phyloP scores from a whole-genome alignment of 805 yeast species.

The Candida silvatica region DNA sequence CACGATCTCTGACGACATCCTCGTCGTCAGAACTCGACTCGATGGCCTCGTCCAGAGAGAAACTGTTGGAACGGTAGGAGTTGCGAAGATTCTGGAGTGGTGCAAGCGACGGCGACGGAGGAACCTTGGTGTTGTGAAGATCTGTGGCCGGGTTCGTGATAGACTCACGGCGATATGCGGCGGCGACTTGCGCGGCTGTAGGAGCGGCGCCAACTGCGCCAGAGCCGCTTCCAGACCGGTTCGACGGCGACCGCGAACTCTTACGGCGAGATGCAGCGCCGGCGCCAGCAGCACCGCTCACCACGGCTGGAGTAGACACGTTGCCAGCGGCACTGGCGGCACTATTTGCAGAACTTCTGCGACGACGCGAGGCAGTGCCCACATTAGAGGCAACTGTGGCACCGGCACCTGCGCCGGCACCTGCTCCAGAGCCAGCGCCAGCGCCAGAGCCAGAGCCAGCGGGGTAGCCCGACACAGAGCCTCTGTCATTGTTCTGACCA shows the following conservation, averaged over 20 bases:
- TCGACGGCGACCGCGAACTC: background rate
- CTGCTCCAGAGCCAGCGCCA: background rate
- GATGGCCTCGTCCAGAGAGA: conserved; percentile 28
- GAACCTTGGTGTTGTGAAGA: conserved; percentile 37
- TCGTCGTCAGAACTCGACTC: conserved; percentile 32
- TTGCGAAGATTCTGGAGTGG: conserved; percentile 23
- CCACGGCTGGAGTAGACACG: too few species aligned
- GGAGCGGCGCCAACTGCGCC: conserved; percentile 8
- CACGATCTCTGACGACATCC: conserved; percentile 19
- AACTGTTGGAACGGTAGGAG: conserved; percentile 21
- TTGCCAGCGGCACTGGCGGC: too few species aligned
- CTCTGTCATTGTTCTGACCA: background rate
- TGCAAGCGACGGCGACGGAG: conserved; percentile 27
- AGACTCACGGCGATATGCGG: conserved; percentile 35
- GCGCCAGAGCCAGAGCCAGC: too few species aligned
- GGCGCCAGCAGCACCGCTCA: too few species aligned
- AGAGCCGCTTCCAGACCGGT: conserved; percentile 8
- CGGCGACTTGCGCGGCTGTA: too few species aligned
- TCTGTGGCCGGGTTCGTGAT: conserved; percentile 38
- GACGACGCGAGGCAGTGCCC: background rate
- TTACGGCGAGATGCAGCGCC: background rate
- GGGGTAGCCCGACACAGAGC: background rate
- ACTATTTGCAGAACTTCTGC: background rate
- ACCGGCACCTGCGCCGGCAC: background rate
- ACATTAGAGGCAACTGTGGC: background rate